phyloP scores from a whole-genome alignment of 805 yeast genomes.

The Cyberlindnera japonica region DNA sequence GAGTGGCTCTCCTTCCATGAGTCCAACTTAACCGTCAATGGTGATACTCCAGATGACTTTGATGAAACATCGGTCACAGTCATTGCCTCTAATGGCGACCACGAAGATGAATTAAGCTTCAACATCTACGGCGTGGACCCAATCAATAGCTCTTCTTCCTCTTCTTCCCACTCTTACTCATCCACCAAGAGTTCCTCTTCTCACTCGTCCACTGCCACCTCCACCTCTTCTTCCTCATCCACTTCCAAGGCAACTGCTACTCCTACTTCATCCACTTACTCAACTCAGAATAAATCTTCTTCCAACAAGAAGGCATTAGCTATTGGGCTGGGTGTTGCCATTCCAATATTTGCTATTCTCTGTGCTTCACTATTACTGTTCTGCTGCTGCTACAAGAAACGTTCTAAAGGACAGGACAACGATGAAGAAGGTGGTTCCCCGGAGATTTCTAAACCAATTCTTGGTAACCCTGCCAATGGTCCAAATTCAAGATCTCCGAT shows the following conservation, averaged over 20 bases:
- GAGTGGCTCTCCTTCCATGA: slow-evolving; percentile 66
- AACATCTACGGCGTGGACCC: slow-evolving; percentile 48
- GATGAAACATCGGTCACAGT: slow-evolving; percentile 38
- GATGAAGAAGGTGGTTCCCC: slow-evolving; percentile 30
- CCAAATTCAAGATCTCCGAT: slow-evolving; percentile 27
- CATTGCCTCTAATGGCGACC: slow-evolving; percentile 35
- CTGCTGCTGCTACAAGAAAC: slow-evolving; percentile 52
- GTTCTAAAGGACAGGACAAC: slow-evolving; percentile 29
- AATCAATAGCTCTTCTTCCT: slow-evolving; percentile 19
- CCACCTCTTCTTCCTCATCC: slow-evolving; percentile 28
- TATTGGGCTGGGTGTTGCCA: slow-evolving; percentile 84
- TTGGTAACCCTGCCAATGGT: slow-evolving; percentile 35
- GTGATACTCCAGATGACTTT: slow-evolving; percentile 56
- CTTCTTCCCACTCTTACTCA: slow-evolving; percentile 31
- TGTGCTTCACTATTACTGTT: slow-evolving; percentile 46
- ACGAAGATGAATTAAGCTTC: slow-evolving; percentile 42
- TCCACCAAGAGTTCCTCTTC: slow-evolving; percentile 26
- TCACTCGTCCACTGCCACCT: slow-evolving; percentile 28
- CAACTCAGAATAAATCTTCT: slow-evolving; percentile 20
- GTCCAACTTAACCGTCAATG: slow-evolving; percentile 62
- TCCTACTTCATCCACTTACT: slow-evolving; percentile 3
- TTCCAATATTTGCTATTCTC: slow-evolving; percentile 57
- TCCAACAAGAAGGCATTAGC: slow-evolving; percentile 57
- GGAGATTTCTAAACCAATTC: slow-evolving; percentile 37
- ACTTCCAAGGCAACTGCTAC: slow-evolving; percentile 12